Base-by-base conservation (phyloP, 2,329 filamentous ascomycete species). In the Fusarium succisae region DNA sequence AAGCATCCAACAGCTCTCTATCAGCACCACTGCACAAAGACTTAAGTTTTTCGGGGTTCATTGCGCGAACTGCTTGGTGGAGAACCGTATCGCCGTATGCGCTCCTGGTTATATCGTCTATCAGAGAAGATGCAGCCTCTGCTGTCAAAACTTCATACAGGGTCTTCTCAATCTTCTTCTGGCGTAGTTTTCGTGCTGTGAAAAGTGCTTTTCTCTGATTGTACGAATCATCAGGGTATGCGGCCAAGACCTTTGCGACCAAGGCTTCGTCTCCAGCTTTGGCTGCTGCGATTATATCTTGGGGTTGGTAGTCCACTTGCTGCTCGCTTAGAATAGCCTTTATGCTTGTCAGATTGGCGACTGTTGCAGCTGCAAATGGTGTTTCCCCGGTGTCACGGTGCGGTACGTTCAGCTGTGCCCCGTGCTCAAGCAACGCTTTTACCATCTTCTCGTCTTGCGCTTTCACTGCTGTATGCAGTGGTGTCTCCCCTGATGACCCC, bases 91-190 rank as follows among this genome's bases (percentile, higher is more conserved):
- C 50, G 10, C 50, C 50, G 10, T 54, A 38, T 13, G 35, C 24
- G 38, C 38, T 28, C 8, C 50, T 26, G 0, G n/a, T 14, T 54
- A 54, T 54, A 9, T 28, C 32, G 18, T 17, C 30, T 8, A 54
- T 1, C 3, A 37, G 18, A 13, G 9, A 38, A 4, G 32, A 12
- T 38, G 3, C 0, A 15, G 50, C 20, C 3, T 28, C 0, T 11
- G 32, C 0, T 5, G 50, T 14, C 8, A 38, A 17, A 5, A 8
- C 3, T 4, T 17, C 50, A 1, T 3, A 12, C 0, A 54, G 32
- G 0, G 10, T 38, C 32, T 54, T 54, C 8, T 54, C 50, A 4
- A 38, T 26, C 20, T 54, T 38, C 24, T 28, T 54, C 18, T 54
- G 24, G 0, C 50, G 50, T 12, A 54, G 6, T 2, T 37, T 37